Base-by-base conservation (phyloP, 768 basidiomycete species). In the Suillus weaverae region DNA sequence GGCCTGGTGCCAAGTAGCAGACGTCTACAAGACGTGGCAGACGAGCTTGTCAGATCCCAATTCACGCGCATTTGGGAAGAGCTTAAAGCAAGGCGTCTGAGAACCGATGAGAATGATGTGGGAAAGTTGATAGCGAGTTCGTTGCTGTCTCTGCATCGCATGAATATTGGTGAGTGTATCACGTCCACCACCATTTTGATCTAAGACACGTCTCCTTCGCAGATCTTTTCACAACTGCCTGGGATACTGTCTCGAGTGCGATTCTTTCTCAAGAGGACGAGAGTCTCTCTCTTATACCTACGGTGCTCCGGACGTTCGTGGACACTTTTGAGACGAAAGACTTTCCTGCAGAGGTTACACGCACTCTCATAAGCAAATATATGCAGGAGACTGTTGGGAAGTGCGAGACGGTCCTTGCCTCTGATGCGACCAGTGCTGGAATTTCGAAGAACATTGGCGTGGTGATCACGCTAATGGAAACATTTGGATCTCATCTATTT, bases 401-500 rank as follows among this genome's bases (percentile, higher is more conserved):
- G 39, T 77, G 80, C 50, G 74, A 77, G 44, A 62, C 66, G 3
- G 61, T 71, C 14, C 68, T 79, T 16, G 62, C 64, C 16, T 63
- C 64, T 56, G 63, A 39, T 11, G 18, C 18, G 57, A 20, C 18
- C 18, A 41, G 26, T 30, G 57, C 69, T 35, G 66, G 48, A 5
- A 22, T 68, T 10, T 63, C 74, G 16, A 64, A 48, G 16, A 64
- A 63, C 20, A 64, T 76, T 1, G 59, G 54, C 20, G 68, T 72
- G 33, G 72, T 87, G 35, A 77, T 82, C 16, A 76, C 76, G 44
- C 73, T 89, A 39, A 68, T 91, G 48, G 78, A 81, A 11, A 77
- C 80, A 6, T 90, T 91, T 65, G 84, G 84, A 2, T 73, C 79
- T 8, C 74, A 78, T 0, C 69, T 91, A 16, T 88, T 89, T 64